Percentiles rank a stretch among this genome's conserved stretches.
Evolutionary conservation across 2,329 filamentous ascomycete genomes (phyloP).

Genomic region (Emmonsia crescens): DNA sequence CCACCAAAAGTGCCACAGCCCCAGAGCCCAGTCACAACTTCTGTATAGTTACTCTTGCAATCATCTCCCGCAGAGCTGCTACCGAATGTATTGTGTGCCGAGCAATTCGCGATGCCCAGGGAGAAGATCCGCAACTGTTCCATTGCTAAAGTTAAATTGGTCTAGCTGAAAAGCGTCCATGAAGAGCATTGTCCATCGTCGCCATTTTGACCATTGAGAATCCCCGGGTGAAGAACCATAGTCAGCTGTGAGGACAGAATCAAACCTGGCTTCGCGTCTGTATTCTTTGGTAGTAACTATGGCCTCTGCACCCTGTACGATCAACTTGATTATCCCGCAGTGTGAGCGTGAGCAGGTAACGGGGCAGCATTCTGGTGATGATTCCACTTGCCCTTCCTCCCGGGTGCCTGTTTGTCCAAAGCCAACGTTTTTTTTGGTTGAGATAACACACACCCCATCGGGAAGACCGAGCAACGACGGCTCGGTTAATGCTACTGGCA

Average conservation of each 20-base stretch:
- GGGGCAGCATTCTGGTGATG: slow-evolving; percentile 8
- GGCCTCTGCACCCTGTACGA: slow-evolving; percentile 9
- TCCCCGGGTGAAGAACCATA: background rate
- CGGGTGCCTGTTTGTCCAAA: slow-evolving; percentile 10
- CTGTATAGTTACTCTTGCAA: slow-evolving; percentile 1
- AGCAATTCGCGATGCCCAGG: slow-evolving; percentile 7
- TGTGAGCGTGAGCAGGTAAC: slow-evolving; percentile 4
- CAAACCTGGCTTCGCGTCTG: slow-evolving; percentile 6
- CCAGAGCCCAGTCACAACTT: slow-evolving; percentile 11
- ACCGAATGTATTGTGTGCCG: slow-evolving; percentile 7
- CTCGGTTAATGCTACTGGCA: slow-evolving; percentile 4
- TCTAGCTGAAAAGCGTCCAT: slow-evolving; percentile 11
- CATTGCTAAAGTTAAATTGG: background rate
- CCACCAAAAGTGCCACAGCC: slow-evolving; percentile 11
- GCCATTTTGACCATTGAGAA: slow-evolving; percentile 1
- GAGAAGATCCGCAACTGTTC: slow-evolving; percentile 6
- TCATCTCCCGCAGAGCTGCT: background rate
- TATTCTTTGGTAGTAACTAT: slow-evolving; percentile 7
- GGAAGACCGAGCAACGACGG: slow-evolving; percentile 8
- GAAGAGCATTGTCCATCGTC: slow-evolving; percentile 8
- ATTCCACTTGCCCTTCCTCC: slow-evolving; percentile 7
- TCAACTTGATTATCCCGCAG: slow-evolving; percentile 6
- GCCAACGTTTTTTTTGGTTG: slow-evolving; percentile 10
- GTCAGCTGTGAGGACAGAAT: background rate
- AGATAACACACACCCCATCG: slow-evolving; percentile 9